Evolutionary conservation across 495 filamentous ascomycete species (phyloP).

Genomic region (Aspergillus saccharolyticus): DNA sequence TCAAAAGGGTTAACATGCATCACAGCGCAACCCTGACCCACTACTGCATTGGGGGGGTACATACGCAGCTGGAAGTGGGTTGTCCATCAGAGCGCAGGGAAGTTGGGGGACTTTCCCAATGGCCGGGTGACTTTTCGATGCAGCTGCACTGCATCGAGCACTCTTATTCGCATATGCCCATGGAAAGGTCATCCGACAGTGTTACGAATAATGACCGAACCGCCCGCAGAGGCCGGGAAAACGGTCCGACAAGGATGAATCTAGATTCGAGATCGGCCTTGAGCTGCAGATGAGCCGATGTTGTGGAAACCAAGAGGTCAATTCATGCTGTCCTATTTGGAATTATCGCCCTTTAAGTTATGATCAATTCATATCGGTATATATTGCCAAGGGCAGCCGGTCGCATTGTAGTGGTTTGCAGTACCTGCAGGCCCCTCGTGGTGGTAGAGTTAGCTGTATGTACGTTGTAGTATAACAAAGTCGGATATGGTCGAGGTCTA

Average conservation of each 20-base stretch:
- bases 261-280: not conserved
- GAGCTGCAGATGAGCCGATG: not conserved
- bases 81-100: not conserved
- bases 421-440: too few relatives aligned
- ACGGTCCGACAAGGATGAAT: not conserved
- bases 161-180: not conserved
- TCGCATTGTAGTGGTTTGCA: too few relatives aligned
- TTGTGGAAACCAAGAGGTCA: not conserved
- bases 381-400: too few relatives aligned
- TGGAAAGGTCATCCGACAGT: not conserved
- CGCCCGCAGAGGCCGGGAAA: not conserved
- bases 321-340: conserved; percentile 11
- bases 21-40: not conserved
- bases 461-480: too few relatives aligned
- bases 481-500: too few relatives aligned
- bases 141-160: not conserved
- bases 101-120: not conserved
- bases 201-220: not conserved
- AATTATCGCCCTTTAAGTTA: too few relatives aligned
- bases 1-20: not conserved
- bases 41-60: not conserved
- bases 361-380: too few relatives aligned
- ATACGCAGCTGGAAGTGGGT: not conserved
- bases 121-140: not conserved
- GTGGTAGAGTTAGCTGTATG: too few relatives aligned